phyloP scores from a whole-genome alignment of 345 rosid species.

The Rubroshorea leprosula region DNA sequence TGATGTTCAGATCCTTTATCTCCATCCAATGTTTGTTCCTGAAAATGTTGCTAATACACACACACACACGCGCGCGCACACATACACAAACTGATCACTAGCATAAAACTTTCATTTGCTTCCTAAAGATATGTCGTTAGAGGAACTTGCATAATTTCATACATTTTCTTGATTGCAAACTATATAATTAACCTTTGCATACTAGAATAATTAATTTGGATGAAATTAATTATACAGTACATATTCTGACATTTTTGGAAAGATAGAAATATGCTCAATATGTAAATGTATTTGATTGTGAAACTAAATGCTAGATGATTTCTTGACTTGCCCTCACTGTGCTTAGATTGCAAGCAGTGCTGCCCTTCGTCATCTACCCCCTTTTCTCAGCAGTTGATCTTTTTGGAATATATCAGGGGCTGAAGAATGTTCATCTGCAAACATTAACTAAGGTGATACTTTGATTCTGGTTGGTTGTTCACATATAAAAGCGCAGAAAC shows the following conservation, averaged over 20 bases:
- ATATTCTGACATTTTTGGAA: no score
- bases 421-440: constrained; percentile 73
- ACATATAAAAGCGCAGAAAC: background rate
- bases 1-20: no score
- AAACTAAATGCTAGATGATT: constrained; percentile 1
- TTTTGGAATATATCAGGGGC: constrained; percentile 83
- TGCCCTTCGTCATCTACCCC: constrained; percentile 73
- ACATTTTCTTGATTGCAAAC: no score
- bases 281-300: background rate
- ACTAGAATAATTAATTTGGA: no score
- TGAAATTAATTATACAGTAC: no score
- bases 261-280: constrained; percentile 6
- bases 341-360: constrained; percentile 53
- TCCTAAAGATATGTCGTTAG: no score
- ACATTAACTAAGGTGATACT: constrained; percentile 71
- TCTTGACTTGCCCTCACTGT: constrained; percentile 23
- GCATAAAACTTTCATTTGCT: background rate
- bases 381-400: constrained; percentile 71
- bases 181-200: no score
- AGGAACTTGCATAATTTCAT: no score
- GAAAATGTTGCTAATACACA: no score
- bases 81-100: background rate
- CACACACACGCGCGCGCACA: no score
- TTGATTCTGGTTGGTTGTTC: background rate
- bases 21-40: no score